Conservation (phyloP, 2,329 filamentous ascomycete species). For the Clonostachys byssicola region DNA sequence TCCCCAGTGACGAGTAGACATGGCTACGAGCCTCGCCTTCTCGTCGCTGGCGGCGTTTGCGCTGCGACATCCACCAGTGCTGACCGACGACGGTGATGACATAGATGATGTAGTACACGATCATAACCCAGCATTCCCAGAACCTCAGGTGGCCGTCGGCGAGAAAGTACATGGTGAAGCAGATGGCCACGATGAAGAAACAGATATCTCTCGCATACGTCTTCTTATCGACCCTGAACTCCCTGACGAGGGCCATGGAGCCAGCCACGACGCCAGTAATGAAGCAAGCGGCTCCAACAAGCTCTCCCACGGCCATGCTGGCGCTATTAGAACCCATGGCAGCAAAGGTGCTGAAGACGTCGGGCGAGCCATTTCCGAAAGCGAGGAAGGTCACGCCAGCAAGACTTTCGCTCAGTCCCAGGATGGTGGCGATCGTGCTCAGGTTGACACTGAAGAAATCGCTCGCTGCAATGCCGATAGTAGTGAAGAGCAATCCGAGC, state of each 20-base stretch:
- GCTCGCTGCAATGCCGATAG: conserved; percentile 94
- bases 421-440: conserved; percentile 81
- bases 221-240: conserved; percentile 85
- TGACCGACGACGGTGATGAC: conserved; percentile 83
- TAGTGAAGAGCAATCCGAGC: conserved; percentile 88
- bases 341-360: conserved; percentile 97
- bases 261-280: conserved; percentile 95
- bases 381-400: conserved; percentile 95
- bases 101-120: conserved; percentile 86
- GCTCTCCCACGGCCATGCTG: conserved; percentile 91
- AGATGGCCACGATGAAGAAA: conserved; percentile 85
- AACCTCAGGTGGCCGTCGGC: conserved; percentile 78
- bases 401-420: conserved; percentile 93
- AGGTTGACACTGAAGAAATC: conserved; percentile 98
- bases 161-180: conserved; percentile 83
- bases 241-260: conserved; percentile 94
- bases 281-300: conserved; percentile 92
- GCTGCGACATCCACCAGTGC: conserved; percentile 79
- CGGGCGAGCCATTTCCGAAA: conserved; percentile 95
- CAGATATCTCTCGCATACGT: conserved; percentile 88
- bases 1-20: conserved; percentile 54
- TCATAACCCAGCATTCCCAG: conserved; percentile 91
- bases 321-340: conserved; percentile 96
- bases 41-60: conserved; percentile 54
- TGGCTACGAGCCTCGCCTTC: conserved; percentile 73